Evolutionary conservation across 306 rosid genomes (phyloP), one percentile per base, ranked within the genome.

Genomic region (Vigna mungo): DNA sequence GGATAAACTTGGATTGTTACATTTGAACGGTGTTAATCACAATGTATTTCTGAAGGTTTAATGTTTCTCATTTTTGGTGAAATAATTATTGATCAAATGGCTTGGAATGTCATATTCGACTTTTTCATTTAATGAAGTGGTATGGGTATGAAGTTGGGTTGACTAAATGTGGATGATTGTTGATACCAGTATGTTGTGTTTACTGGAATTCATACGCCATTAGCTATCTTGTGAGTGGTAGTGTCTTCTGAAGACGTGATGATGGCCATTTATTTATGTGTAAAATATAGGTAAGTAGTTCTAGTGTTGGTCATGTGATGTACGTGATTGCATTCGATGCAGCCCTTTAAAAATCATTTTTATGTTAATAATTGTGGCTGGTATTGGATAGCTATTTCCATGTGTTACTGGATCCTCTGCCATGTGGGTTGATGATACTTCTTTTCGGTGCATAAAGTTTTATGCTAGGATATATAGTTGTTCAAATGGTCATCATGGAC

Each of bases 21-120:
- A 76, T 77, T 83, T 79, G 47, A 76, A 82, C 82, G 80, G 85
- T 78, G 78, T 85, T 76, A 84, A 85, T 81, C 76, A 70, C 83
- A 88, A 78, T 91, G 94, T 87, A 87, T 84, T 87, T 76, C 77
- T 52, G 75, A 71, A 75, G 85, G 77, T 78, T 62, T 80, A 73
- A 74, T 77, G 60, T 80, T 87, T 81, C 75, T 56, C 72, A 74
- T 77, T 81, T 81, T 77, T 74, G 83, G 88, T 81, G 86, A 86
- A 84, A 17, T 48, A 61, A 82, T 83, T 73, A 67, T 85, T 72
- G 86, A 81, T 79, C 83, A 82, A 81, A 81, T 91, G 87, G 81
- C 76, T 85, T 85, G 89, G 84, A 80, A 86, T 87, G 76, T 82
- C 87, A 41, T 52, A 54, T 62, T 5, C 9, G 47, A 48, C 73